These are phyloP conservation scores for Phoenix dactylifera DNA, from an alignment of 176 grass and related monocot genomes.

Conservation along the genomic window DNA sequence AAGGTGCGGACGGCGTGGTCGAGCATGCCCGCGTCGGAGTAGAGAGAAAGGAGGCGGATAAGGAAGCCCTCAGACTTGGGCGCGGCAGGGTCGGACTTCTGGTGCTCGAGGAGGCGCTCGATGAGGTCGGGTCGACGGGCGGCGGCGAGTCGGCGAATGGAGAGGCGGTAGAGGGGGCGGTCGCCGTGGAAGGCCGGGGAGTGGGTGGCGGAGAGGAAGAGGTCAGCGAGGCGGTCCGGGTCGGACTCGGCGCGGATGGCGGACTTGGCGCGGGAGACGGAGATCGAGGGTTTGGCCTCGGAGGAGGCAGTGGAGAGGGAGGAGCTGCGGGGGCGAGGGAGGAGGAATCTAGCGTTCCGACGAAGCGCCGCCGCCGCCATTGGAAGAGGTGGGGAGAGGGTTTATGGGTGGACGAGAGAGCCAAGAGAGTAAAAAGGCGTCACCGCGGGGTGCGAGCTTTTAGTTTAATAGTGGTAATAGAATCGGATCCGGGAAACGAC, in stretches of 20 bases:
- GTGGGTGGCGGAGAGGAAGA: neutral
- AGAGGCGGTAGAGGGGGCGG: neutral
- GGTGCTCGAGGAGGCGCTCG: slow-evolving; percentile 7
- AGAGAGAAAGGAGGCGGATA: slow-evolving; percentile 54
- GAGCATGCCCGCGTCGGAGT: slow-evolving; percentile 40
- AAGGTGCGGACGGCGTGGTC: slow-evolving; percentile 52
- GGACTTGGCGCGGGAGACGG: neutral
- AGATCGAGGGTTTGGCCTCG: neutral
- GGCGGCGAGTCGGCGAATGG: neutral
- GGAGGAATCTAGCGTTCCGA: slow-evolving; percentile 7
- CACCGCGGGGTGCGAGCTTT: neutral
- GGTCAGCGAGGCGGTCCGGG: neutral
- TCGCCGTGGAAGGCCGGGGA: neutral
- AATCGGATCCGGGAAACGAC: no score
- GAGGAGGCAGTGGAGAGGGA: neutral
- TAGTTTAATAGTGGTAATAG: no score
- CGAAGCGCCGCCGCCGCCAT: slow-evolving; percentile 3
- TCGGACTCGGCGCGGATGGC: neutral
- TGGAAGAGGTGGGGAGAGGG: neutral
- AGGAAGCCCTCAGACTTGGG: slow-evolving; percentile 59
- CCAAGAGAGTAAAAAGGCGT: slow-evolving; percentile 15
- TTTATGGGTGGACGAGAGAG: neutral
- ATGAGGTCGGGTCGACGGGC: slow-evolving; percentile 8
- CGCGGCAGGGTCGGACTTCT: slow-evolving; percentile 24
- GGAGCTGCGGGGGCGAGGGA: neutral